phyloP scores from a whole-genome alignment of 306 rosid species.

The Quercus berberidifolia region DNA sequence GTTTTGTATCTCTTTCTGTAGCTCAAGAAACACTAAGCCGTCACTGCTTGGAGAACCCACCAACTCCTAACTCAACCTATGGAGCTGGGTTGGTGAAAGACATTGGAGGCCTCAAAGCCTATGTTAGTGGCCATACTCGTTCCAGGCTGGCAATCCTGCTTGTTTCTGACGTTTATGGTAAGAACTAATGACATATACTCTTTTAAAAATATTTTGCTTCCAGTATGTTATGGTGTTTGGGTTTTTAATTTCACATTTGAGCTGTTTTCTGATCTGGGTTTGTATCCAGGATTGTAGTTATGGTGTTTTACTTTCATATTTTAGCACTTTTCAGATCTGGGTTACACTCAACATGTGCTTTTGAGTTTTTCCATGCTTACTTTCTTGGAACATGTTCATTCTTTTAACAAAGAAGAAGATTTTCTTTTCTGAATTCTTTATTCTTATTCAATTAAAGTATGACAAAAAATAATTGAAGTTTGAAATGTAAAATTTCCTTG shows the following conservation, averaged over 20 bases:
- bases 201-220: background rate
- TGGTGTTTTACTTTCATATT: background rate
- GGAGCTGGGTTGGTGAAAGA: background rate
- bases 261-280: background rate
- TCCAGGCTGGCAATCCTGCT: background rate
- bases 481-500: no score
- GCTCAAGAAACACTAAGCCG: background rate
- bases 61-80: background rate
- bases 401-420: background rate
- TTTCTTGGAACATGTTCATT: background rate
- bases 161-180: background rate
- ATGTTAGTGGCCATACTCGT: background rate
- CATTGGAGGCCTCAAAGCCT: background rate
- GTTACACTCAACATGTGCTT: no score
- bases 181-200: background rate
- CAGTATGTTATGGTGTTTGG: background rate
- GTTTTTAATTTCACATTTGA: background rate
- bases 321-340: background rate
- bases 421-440: no score
- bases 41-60: slow-evolving; percentile 4
- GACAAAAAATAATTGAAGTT: no score
- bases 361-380: background rate
- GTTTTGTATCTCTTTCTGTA: background rate
- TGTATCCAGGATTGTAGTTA: background rate
- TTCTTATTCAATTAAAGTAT: no score